Base-by-base conservation (phyloP, 345 rosid species). In the Reutealis trisperma region DNA sequence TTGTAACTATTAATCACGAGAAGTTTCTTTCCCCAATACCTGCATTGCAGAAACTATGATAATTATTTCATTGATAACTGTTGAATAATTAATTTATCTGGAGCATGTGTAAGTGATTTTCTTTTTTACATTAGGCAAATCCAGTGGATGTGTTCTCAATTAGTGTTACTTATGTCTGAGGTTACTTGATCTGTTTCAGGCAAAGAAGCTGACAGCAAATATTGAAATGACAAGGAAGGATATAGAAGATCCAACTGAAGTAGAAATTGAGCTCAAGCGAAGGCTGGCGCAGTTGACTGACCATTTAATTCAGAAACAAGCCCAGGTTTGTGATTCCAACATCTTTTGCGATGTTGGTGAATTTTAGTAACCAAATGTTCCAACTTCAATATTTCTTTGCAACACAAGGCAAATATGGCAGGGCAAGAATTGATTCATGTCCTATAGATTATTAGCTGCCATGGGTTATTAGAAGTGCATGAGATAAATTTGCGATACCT, bases 271-370 rank as follows among this genome's bases (percentile, higher is more conserved):
- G 84, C 88, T 93, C 75, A 90, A 88, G 83, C 85, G 91, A 78
- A 90, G 96, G 85, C 99, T 95, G 82, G 86, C 87, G 44, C 99
- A 90, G 87, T 85, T 93, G 75, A 93, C 98, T 65, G 99, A 95
- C 87, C 99, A 92, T 90, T 86, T 95, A 79, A 93, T 95, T 87
- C 97, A 95, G 88, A 93, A 95, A 83, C 99, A 95, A 85, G 87
- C 96, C 63, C 99, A 93, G 99, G 99, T 94, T 70, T 83, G 80
- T 74, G 55, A 72, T 72, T 32, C 12, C 67, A 75, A 70, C 73
- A 9, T 70, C 24, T 47, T 66, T 21, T 42, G n/a, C 64, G 66
- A 57, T 57, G 27, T 54, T 19, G 32, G 30, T 44, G 25, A 49
- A 45, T 19, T 51, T 18, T 24, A 47, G 11, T 47, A 10, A 47